These are phyloP conservation scores for Catharanthus roseus DNA, from an alignment of 257 asterid species.

Conservation along the genomic window DNA sequence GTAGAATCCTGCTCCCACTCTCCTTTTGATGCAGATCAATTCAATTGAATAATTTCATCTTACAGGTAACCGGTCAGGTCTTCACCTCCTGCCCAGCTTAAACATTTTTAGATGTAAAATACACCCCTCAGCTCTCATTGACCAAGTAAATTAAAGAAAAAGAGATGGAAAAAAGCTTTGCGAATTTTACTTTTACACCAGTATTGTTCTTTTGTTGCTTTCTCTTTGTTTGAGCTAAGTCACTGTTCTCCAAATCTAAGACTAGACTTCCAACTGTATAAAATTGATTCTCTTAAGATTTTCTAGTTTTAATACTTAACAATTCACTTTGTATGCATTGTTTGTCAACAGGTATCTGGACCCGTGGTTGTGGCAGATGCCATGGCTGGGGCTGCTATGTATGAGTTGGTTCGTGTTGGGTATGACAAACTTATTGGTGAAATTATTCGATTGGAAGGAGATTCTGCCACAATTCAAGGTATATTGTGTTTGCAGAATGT, in stretches of 20 bases:
- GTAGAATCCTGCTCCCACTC: not conserved
- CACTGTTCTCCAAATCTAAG: not conserved
- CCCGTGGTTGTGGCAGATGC: conserved; percentile 99
- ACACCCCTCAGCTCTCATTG: not conserved
- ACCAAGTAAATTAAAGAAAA: no score
- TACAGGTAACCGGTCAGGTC: no score
- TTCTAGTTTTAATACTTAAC: not conserved
- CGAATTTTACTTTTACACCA: not conserved
- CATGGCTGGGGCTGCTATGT: conserved; percentile 99
- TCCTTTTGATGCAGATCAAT: not conserved
- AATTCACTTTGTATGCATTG: not conserved
- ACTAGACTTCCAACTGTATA: not conserved
- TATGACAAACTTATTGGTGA: conserved; percentile 96
- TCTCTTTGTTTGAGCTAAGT: not conserved
- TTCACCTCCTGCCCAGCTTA: not conserved
- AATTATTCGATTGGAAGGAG: conserved; percentile 97
- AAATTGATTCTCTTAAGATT: not conserved
- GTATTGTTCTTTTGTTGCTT: not conserved
- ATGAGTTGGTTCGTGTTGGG: conserved; percentile 96
- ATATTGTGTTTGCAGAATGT: conserved; percentile 1
- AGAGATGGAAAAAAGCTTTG: not conserved
- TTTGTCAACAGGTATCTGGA: conserved; percentile 68
- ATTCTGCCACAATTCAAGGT: conserved; percentile 99
- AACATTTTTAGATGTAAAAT: not conserved
- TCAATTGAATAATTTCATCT: not conserved